Evolutionary conservation across 768 basidiomycete genomes (phyloP).

Genomic region (Panaeolus cyanescens): DNA sequence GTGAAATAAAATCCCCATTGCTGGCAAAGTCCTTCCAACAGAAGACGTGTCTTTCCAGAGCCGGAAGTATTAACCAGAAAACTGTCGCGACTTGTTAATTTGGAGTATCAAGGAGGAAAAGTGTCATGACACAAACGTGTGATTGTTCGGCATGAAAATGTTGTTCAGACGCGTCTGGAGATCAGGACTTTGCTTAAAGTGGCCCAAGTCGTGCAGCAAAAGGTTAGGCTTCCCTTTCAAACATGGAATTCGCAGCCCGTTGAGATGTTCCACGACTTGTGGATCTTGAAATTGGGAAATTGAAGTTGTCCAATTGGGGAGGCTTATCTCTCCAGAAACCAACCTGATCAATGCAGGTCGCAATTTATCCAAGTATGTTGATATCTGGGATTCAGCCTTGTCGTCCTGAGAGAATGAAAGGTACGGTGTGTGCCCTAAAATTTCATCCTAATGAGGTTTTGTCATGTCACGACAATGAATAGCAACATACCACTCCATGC

Average conservation of each 20-base stretch:
- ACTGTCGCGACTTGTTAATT: slow-evolving; percentile 18
- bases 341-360: slow-evolving; percentile 32
- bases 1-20: slow-evolving; percentile 53
- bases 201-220: slow-evolving; percentile 42
- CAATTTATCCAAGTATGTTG: slow-evolving; percentile 26
- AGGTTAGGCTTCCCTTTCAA: slow-evolving; percentile 42
- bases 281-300: slow-evolving; percentile 16
- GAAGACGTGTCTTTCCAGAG: slow-evolving; percentile 45
- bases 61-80: slow-evolving; percentile 51
- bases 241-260: slow-evolving; percentile 32
- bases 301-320: slow-evolving; percentile 33
- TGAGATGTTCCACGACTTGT: slow-evolving; percentile 26
- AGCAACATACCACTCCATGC: slow-evolving; percentile 30
- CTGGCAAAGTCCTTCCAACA: slow-evolving; percentile 45
- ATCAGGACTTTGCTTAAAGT: slow-evolving; percentile 31
- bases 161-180: slow-evolving; percentile 36
- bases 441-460: not conserved
- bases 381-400: slow-evolving; percentile 19
- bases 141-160: slow-evolving; percentile 45
- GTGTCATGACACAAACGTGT: slow-evolving; percentile 34
- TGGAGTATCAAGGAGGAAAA: not conserved
- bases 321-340: slow-evolving; percentile 30
- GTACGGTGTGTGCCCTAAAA: slow-evolving; percentile 5
- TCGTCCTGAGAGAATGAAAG: slow-evolving; percentile 11
- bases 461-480: not conserved